A percentile compares a stretch with the other conserved stretches of the same genome.
Conservation (phyloP, 331 rosid genomes). For the Cydonia oblonga region DNA sequence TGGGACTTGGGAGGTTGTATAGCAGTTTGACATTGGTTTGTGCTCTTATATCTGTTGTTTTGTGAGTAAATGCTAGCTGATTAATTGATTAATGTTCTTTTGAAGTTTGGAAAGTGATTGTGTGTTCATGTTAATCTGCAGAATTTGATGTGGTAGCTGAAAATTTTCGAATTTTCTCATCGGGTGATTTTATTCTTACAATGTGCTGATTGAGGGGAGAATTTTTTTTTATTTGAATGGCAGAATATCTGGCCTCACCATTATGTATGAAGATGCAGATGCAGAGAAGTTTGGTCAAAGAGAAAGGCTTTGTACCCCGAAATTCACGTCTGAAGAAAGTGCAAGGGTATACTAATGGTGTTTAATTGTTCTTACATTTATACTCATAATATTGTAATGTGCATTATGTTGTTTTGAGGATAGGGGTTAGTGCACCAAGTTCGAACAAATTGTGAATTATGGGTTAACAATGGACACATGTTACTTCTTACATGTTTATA, state of each 20-base stretch:
- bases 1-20: not conserved
- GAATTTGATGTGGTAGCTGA: constrained; percentile 12
- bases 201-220: constrained; percentile 39
- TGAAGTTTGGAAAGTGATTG: not conserved
- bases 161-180: constrained; percentile 7
- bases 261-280: constrained; percentile 37
- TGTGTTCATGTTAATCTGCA: not conserved
- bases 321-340: constrained; percentile 13
- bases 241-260: constrained; percentile 52
- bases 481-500: too few relatives aligned
- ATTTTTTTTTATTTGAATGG: constrained; percentile 31
- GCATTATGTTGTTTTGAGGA: not conserved
- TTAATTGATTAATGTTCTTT: not conserved
- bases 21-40: not conserved
- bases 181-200: constrained; percentile 1
- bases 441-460: not conserved
- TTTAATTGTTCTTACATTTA: not conserved
- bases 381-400: not conserved
- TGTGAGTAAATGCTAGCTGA: not conserved
- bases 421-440: not conserved
- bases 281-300: constrained; percentile 19
- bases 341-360: constrained; percentile 27
- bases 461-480: not conserved
- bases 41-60: not conserved
- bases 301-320: constrained; percentile 12